These are phyloP conservation scores for Helianthus annuus DNA, from an alignment of 129 eudicot species.

Conservation along the genomic window HanXRQr2.0-SUNRISE NC_035440.2:56922051-56922550, in stretches of 20 bases:
- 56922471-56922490: conserved; percentile 5
- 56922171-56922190: conserved; percentile 59
- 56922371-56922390: conserved; percentile 42
- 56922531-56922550: conserved; percentile 29
- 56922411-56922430: conserved; percentile 38
- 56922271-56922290: conserved; percentile 29
- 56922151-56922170: conserved; percentile 41
- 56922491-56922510: conserved; percentile 10
- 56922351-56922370: conserved; percentile 50
- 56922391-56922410: conserved; percentile 7
- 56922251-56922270: conserved; percentile 28
- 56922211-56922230: conserved; percentile 34
- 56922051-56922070: conserved; percentile 57
- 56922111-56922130: conserved; percentile 31
- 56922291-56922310: conserved; percentile 32
- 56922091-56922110: conserved; percentile 33
- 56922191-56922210: conserved; percentile 12
- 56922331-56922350: conserved; percentile 50
- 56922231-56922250: conserved; percentile 63
- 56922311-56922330: conserved; percentile 33
- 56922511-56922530: conserved; percentile 22
- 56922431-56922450: conserved; percentile 43
- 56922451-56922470: conserved; percentile 45
- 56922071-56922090: conserved; percentile 42
- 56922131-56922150: conserved; percentile 22